Evolutionary conservation across 257 asterid species (phyloP).

Genomic region (Cynanchum wilfordii): DNA sequence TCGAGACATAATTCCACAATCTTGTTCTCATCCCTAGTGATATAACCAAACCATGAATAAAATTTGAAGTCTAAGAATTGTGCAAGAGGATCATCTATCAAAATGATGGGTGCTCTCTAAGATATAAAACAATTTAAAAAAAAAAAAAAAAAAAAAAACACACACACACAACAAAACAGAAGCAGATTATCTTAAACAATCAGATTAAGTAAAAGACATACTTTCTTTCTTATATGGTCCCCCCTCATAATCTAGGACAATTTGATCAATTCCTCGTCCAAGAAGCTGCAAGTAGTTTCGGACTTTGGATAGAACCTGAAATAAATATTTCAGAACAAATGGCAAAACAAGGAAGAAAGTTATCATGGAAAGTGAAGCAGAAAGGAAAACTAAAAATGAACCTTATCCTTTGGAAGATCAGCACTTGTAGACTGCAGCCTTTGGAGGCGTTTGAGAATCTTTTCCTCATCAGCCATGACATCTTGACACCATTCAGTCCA

Average conservation of each 20-base stretch:
- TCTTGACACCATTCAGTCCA: slow-evolving; percentile 99
- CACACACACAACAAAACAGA: not conserved
- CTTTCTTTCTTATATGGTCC: slow-evolving; percentile 86
- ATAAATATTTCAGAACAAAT: slow-evolving; percentile 14
- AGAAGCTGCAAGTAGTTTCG: slow-evolving; percentile 91
- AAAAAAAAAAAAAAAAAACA: too few relatives aligned
- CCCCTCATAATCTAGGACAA: slow-evolving; percentile 62
- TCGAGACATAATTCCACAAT: slow-evolving; percentile 89
- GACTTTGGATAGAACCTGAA: slow-evolving; percentile 80
- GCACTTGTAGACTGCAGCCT: slow-evolving; percentile 85
- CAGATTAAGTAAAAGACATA: slow-evolving; percentile 25
- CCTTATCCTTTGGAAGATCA: slow-evolving; percentile 91
- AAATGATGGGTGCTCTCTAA: not conserved
- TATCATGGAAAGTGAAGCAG: slow-evolving; percentile 7
- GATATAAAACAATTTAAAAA: not conserved
- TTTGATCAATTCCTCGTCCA: slow-evolving; percentile 87
- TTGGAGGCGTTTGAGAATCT: slow-evolving; percentile 83
- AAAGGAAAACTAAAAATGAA: slow-evolving; percentile 18
- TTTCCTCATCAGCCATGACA: slow-evolving; percentile 77
- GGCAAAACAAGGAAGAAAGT: slow-evolving; percentile 5
- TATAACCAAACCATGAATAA: slow-evolving; percentile 5
- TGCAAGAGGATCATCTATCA: not conserved
- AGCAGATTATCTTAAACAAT: too few relatives aligned
- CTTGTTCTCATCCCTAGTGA: slow-evolving; percentile 83
- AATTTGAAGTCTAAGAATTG: not conserved